Conservation (phyloP, 2,329 filamentous ascomycete species). For the Coniochaeta ligniaria region DNA sequence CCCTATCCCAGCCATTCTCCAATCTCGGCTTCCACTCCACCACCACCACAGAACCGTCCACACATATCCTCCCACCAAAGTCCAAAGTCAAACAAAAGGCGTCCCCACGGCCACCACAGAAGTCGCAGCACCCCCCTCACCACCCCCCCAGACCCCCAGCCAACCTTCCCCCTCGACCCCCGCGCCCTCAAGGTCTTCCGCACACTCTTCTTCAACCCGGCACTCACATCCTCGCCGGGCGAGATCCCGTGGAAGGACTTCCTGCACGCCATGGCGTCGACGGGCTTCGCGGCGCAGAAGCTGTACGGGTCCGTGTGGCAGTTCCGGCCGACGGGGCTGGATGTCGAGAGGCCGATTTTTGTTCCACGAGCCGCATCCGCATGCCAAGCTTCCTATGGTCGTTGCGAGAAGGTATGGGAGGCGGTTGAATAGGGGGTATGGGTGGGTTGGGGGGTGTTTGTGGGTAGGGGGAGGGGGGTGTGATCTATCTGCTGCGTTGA, state of each 20-base stretch:
- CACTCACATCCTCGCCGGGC: constrained; percentile 27
- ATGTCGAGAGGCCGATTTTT: neutral
- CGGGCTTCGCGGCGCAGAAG: neutral
- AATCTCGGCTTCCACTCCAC: neutral
- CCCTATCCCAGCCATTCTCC: neutral
- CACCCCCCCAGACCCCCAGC: constrained; percentile 4
- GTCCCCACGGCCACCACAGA: neutral
- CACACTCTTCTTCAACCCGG: constrained; percentile 26
- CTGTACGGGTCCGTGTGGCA: neutral
- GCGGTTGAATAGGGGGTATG: neutral
- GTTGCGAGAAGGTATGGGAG: neutral
- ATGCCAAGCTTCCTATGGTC: neutral
- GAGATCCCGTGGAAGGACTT: constrained; percentile 48
- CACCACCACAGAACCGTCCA: neutral
- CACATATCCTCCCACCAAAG: neutral
- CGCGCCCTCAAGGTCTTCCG: constrained; percentile 26
- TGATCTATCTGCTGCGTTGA: too few species aligned
- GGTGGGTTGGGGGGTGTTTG: neutral
- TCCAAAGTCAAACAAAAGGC: neutral
- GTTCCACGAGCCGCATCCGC: neutral
- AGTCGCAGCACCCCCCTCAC: neutral
- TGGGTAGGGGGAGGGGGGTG: too few species aligned
- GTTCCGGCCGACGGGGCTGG: neutral
- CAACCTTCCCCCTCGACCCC: constrained; percentile 17
- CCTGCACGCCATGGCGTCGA: constrained; percentile 37